phyloP scores from a whole-genome alignment of 306 rosid genomes.

The Sphenostylis stenocarpa region DNA sequence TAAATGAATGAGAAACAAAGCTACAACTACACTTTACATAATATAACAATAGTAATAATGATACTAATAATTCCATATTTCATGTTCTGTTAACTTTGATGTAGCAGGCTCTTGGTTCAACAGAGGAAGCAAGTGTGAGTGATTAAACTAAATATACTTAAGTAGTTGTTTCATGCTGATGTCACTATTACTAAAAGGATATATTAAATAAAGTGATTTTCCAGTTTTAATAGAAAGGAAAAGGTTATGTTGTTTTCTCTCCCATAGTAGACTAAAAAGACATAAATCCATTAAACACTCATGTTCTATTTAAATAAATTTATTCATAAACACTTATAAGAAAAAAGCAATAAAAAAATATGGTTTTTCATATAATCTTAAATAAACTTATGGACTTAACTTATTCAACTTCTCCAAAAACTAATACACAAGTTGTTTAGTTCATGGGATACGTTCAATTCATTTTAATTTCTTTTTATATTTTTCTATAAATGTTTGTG shows the following conservation, averaged over 20 bases:
- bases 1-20: conserved; percentile 16
- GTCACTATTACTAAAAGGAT: not conserved
- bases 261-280: not conserved
- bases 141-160: not conserved
- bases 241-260: not conserved
- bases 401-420: not conserved
- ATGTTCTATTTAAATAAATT: not conserved
- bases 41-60: not conserved
- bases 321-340: not conserved
- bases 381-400: not conserved
- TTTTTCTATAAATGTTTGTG: not conserved
- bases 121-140: not conserved
- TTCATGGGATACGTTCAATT: not conserved
- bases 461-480: not conserved
- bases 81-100: conserved; percentile 13
- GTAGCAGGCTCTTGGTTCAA: not conserved
- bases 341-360: not conserved
- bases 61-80: not conserved
- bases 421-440: not conserved
- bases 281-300: not conserved
- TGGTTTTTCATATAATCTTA: not conserved
- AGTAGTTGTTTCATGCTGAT: not conserved
- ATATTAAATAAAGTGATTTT: not conserved
- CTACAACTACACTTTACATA: not conserved
- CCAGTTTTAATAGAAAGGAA: not conserved